A percentile compares a stretch with the other conserved stretches of the same genome.
Conservation (phyloP, 495 filamentous ascomycete species). For the Apodospora peruviana region DNA sequence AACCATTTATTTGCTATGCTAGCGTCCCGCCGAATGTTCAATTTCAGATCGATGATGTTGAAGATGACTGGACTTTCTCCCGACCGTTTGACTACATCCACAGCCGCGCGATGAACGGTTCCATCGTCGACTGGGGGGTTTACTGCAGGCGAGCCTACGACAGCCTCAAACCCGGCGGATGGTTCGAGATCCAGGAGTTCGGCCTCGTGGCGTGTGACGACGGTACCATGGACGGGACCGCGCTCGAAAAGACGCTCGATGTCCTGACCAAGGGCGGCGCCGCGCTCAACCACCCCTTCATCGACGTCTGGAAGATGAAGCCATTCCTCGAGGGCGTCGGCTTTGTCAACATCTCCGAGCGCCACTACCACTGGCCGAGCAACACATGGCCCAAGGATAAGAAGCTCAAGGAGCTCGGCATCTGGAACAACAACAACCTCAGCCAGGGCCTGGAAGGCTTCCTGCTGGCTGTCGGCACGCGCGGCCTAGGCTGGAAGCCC, state of each 20-base stretch:
- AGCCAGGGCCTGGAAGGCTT: constrained; percentile 38
- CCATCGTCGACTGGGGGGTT: constrained; percentile 35
- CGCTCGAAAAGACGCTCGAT: no score
- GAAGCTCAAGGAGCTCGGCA: constrained; percentile 43
- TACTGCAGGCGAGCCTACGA: constrained; percentile 30
- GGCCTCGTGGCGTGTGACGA: no score
- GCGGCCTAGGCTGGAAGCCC: constrained; percentile 21
- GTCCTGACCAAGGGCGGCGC: no score
- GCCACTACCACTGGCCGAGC: constrained; percentile 28
- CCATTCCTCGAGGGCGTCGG: constrained; percentile 22
- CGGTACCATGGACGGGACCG: no score
- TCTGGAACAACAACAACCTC: constrained; percentile 23
- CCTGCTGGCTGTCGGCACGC: constrained; percentile 27
- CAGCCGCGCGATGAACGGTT: constrained; percentile 34
- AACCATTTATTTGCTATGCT: background rate
- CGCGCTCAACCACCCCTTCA: no score
- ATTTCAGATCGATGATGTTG: constrained; percentile 39
- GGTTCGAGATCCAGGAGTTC: no score
- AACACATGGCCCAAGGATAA: constrained; percentile 40
- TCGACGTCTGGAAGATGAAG: no score
- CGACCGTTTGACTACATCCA: constrained; percentile 45
- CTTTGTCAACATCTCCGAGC: constrained; percentile 20
- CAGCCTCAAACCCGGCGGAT: no score
- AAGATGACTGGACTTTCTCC: constrained; percentile 36
- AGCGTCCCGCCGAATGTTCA: constrained; percentile 27